phyloP scores from a whole-genome alignment of 257 asterid species.

The Mentha longifolia region DNA sequence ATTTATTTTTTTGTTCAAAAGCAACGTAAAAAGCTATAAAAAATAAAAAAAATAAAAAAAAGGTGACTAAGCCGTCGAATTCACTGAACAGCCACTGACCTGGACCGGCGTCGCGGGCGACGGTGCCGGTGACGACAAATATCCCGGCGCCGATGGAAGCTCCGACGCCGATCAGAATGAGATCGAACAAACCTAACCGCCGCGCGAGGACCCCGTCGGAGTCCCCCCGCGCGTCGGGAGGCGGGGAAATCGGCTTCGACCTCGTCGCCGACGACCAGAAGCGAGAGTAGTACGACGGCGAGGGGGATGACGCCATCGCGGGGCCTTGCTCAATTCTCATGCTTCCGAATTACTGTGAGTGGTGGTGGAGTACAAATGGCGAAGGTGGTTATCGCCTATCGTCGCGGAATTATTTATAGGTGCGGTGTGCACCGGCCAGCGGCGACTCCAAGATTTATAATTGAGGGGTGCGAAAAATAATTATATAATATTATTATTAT shows the following conservation, averaged over 20 bases:
- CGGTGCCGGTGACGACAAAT: constrained; percentile 97
- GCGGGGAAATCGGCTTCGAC: constrained; percentile 56
- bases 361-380: background rate
- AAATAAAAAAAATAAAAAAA: background rate
- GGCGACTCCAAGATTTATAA: too few species aligned
- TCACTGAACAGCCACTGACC: constrained; percentile 49
- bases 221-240: constrained; percentile 46
- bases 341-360: background rate
- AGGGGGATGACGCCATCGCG: constrained; percentile 43
- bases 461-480: too few species aligned
- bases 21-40: background rate
- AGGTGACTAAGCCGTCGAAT: background rate
- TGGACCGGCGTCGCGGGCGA: constrained; percentile 93
- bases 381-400: too few species aligned
- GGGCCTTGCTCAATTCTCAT: constrained; percentile 30
- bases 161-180: constrained; percentile 83
- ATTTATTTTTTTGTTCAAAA: background rate
- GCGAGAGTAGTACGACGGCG: constrained; percentile 59
- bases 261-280: constrained; percentile 83
- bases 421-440: too few species aligned
- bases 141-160: constrained; percentile 98
- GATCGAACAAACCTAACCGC: constrained; percentile 80
- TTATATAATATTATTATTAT: too few species aligned
- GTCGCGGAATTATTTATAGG: too few species aligned
- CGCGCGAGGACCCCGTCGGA: constrained; percentile 75